phyloP scores from a whole-genome alignment of 805 yeast genomes.

The Candida multigemmis region DNA sequence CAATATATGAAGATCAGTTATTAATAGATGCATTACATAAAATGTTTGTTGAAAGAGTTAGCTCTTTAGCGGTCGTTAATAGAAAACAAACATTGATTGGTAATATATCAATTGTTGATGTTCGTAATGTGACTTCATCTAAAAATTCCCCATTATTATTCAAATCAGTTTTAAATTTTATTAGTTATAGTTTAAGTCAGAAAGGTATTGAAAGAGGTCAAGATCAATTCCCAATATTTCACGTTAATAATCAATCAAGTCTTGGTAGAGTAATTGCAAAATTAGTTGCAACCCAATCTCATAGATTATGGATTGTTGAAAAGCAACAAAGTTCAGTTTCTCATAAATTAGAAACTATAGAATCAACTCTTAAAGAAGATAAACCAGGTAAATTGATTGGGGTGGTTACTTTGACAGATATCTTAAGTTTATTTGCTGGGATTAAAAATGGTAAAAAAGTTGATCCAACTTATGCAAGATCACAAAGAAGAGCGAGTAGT shows the following conservation, averaged over 20 bases:
- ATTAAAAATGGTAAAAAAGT: slow-evolving; percentile 57
- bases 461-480: slow-evolving; percentile 83
- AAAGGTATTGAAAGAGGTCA: slow-evolving; percentile 92
- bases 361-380: slow-evolving; percentile 20
- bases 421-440: slow-evolving; percentile 71
- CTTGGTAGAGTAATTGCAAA: slow-evolving; percentile 89
- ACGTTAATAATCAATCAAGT: slow-evolving; percentile 71
- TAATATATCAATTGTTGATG: slow-evolving; percentile 92
- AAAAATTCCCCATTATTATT: slow-evolving; percentile 78
- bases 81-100: slow-evolving; percentile 68
- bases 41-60: slow-evolving; percentile 78
- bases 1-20: slow-evolving; percentile 80
- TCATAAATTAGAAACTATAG: slow-evolving; percentile 6
- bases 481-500: slow-evolving; percentile 69
- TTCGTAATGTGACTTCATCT: slow-evolving; percentile 75
- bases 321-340: slow-evolving; percentile 4
- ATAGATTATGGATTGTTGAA: slow-evolving; percentile 79
- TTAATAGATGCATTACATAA: slow-evolving; percentile 78
- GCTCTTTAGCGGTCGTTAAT: slow-evolving; percentile 91
- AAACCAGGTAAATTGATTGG: slow-evolving; percentile 80
- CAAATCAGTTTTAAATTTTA: slow-evolving; percentile 79
- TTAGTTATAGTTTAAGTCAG: slow-evolving; percentile 74
- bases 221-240: slow-evolving; percentile 95
- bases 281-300: slow-evolving; percentile 90
- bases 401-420: slow-evolving; percentile 87